Base-by-base conservation (phyloP, 148 eudicot species). In the Pouteria glomerata region DNA sequence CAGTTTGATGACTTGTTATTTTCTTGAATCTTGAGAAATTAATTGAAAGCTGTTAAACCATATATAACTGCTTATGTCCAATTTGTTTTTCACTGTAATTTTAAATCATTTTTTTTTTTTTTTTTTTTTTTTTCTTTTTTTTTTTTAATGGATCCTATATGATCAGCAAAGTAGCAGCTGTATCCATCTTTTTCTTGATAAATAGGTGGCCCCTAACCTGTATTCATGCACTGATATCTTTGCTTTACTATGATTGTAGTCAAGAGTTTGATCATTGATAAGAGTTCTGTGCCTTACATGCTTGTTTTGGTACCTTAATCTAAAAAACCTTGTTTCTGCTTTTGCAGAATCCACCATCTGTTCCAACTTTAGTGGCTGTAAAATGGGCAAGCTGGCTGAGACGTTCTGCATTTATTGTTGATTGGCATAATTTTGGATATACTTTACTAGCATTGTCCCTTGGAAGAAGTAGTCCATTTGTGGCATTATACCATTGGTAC, bases 361-460 rank as follows among this genome's bases (percentile, higher is more conserved):
- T 95, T 82, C 97, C 98, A 45, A 88, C 97, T 31, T 81, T 95
- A 73, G 78, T 87, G 63, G 98, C 88, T 73, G 97, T 89, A 44
- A 91, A 90, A 81, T 95, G 96, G 93, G 97, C 96, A 63, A 95
- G 97, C 82, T 91, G 90, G 93, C 69, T 89, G 62, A 86, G 96
- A 82, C 66, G 73, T 51, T 91, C 96, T 35, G 77, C 85, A 35
- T 86, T 91, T 76, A 84, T 95, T 66, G 78, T 91, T 34, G 96
- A 95, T 84, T 95, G 97, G 98, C 98, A 95, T 80, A 95, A 95
- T 76, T 95, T 95, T 85, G 98, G 98, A 72, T 95, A 88, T 74
- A 95, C 98, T 4, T 80, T 95, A 48, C 86, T 95, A 60, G 96
- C 91, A 56, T 70, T 95, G 45, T 91, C 97, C 73, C 90, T 95